Evolutionary conservation across 352 stramenopile species (phyloP).

Genomic region (Pythium vanterpoolii): DNA sequence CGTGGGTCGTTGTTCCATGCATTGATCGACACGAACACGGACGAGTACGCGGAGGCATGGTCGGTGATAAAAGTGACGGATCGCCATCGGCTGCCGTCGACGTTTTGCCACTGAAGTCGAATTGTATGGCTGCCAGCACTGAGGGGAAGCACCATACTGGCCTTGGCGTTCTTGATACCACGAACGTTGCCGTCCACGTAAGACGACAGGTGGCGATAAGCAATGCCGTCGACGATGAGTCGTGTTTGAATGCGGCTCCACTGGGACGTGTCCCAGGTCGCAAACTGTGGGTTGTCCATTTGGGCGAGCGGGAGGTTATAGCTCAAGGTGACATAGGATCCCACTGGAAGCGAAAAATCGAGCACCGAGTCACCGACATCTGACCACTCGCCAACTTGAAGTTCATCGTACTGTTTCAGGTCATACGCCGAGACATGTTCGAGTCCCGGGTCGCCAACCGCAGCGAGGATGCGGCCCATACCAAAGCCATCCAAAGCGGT

Average conservation of each 20-base stretch:
- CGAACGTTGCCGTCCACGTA: constrained; percentile 63
- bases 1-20: constrained; percentile 70
- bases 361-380: constrained; percentile 75
- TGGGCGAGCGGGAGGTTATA: constrained; percentile 75
- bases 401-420: constrained; percentile 36
- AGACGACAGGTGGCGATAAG: constrained; percentile 65
- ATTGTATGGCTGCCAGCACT: constrained; percentile 54
- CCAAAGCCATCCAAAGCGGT: constrained; percentile 64
- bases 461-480: constrained; percentile 59
- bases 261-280: constrained; percentile 33
- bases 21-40: constrained; percentile 66
- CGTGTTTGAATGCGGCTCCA: constrained; percentile 62
- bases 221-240: constrained; percentile 61
- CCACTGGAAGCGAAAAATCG: constrained; percentile 58
- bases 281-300: constrained; percentile 68
- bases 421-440: constrained; percentile 57
- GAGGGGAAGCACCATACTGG: constrained; percentile 61
- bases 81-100: constrained; percentile 61
- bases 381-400: constrained; percentile 48
- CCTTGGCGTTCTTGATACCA: constrained; percentile 66
- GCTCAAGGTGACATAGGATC: constrained; percentile 54
- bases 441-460: constrained; percentile 41
- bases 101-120: constrained; percentile 74
- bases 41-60: constrained; percentile 55
- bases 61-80: constrained; percentile 73